Evolutionary conservation across 768 basidiomycete genomes (phyloP), one percentile per base, ranked within the genome.

Genomic region (Tylopilus sp.): DNA sequence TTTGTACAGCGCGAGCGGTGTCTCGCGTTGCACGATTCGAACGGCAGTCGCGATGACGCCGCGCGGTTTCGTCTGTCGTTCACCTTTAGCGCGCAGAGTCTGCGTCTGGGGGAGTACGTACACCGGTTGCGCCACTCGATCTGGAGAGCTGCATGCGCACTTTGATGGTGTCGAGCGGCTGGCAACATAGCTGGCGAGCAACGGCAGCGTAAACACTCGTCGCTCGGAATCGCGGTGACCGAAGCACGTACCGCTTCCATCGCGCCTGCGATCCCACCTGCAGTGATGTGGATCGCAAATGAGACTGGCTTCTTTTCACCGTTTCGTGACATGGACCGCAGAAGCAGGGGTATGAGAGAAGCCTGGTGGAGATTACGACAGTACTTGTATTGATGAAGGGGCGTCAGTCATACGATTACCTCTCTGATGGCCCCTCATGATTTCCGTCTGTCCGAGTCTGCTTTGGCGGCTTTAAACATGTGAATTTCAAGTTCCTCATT

Each of bases 91-190:
- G 17, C 33, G 29, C 19, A 30, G n/a, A n/a, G 21, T 6, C 28
- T 26, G 29, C 17, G 7, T 12, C 21, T 24, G 22, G 29, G 11
- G 24, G 22, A 21, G 25, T 4, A 86, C 90, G 68, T 71, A 98
- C 97, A 43, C 97, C 97, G 48, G 89, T 83, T 37, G 78, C 70
- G 51, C 77, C 75, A 30, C 93, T 84, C 11, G 93, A 87, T 71
- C 76, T 84, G 53, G 90, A 91, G 52, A 99, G 85, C 75, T 99
- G 97, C 97, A 99, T 99, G n/a, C 97, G 92, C 61, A 98, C 96
- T 76, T 98, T 98, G 78, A 98, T 98, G 24, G 97, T 98, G 70
- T 99, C 97, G 40, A 98, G 84, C 12, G 94, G 94, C 67, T 96
- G 94, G 71, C 94, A 96, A 64, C 70, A 78, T 54, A 91, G 68